phyloP scores from a whole-genome alignment of 1,284 basidiomycete species.

The Thelephora terrestris region DNA sequence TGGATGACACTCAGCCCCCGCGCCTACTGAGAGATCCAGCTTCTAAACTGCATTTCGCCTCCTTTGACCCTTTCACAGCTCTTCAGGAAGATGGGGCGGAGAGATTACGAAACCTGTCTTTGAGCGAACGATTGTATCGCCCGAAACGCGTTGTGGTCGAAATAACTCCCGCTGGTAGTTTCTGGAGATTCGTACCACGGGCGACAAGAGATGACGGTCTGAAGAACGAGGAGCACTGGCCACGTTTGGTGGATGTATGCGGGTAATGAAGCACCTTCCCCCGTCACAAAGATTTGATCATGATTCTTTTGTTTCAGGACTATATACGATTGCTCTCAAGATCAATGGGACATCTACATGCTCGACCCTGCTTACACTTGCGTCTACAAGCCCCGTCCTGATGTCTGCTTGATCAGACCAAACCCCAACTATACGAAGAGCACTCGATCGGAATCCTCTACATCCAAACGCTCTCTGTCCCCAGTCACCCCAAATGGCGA shows the following conservation, averaged over 20 bases:
- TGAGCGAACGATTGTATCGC: constrained; percentile 37
- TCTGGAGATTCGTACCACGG: constrained; percentile 68
- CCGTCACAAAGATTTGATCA: not conserved
- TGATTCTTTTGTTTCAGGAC: constrained; percentile 22
- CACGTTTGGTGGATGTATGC: constrained; percentile 51
- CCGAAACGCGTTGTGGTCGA: constrained; percentile 67
- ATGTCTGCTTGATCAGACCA: constrained; percentile 22
- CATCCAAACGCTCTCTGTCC: constrained; percentile 6
- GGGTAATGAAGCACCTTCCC: constrained; percentile 37
- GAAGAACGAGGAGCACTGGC: constrained; percentile 58
- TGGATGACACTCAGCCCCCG: constrained; percentile 47
- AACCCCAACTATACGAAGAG: constrained; percentile 8
- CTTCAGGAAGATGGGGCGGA: constrained; percentile 25
- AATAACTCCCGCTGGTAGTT: constrained; percentile 38
- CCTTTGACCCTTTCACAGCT: constrained; percentile 58
- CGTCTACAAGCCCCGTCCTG: constrained; percentile 36
- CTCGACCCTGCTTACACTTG: constrained; percentile 63
- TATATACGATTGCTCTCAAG: constrained; percentile 45
- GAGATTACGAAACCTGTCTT: constrained; percentile 28
- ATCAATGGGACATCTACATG: constrained; percentile 79
- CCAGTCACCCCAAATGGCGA: not conserved
- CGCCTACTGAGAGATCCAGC: constrained; percentile 46
- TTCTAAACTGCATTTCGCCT: constrained; percentile 52
- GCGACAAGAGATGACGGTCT: constrained; percentile 47
- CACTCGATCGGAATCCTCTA: constrained; percentile 1